Evolutionary conservation across 805 yeast species (phyloP), one percentile per base, ranked within the genome.

Genomic region (Lipomyces anomalus): DNA sequence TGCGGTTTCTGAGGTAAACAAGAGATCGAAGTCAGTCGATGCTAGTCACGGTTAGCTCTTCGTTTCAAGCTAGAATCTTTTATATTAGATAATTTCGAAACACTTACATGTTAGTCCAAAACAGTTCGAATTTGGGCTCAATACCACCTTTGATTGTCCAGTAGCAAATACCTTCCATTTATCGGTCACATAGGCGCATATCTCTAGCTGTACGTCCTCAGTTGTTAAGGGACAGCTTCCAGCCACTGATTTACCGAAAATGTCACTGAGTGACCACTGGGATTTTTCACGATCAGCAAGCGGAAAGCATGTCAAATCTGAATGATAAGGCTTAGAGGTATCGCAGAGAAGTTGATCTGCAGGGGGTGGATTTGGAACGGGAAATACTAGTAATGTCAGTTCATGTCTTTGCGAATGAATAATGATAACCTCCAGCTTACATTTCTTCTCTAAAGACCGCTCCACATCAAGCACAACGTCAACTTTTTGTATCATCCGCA

Each of bases 271-370:
- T 30, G 72, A 68, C 72, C 79, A 87, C 2, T 41, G 62, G 43
- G 58, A 73, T 42, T 66, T 61, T 55, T 50, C 66, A 22, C 68
- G 66, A 40, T 78, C 82, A 9, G 78, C 76, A 5, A 78, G 59
- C 1, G 97, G 96, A 67, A 86, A 86, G 61, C 98, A 90, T 49
- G 77, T 78, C 69, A 76, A 84, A 1, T 67, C 66, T 55, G 79
- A 82, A 43, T 61, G 55, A 47, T 64, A 62, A 3, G 75, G 73
- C 59, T 84, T 87, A 3, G 73, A 56, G 0, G 64, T 57, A 61
- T 89, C 95, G 66, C 98, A 90, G 36, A 79, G 70, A 43, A 90
- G 69, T n/a, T 77, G 70, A 2, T 76, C 76, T 6, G 84, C 85
- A 0, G 82, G 75, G 0, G 74, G 67, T 1, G 97, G 97, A 53